Conservation (phyloP, 345 rosid species). For the Camelina neglecta region DNA sequence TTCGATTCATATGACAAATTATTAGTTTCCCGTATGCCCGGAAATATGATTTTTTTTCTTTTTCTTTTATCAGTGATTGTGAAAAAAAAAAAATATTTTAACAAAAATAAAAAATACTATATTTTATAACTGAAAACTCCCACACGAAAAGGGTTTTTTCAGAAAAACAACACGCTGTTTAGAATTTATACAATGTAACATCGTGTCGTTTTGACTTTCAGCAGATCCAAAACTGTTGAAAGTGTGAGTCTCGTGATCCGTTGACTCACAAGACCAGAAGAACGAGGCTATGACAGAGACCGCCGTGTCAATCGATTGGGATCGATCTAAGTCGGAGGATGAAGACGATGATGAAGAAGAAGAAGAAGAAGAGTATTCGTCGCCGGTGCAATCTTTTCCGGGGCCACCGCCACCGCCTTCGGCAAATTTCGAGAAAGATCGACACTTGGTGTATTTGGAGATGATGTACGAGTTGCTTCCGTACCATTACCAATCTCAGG, state of each 20-base stretch:
- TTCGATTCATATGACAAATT: too few species aligned
- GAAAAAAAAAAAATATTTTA: too few species aligned
- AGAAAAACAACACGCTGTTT: constrained; percentile 24
- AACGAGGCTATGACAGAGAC: constrained; percentile 35
- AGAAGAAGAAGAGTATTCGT: constrained; percentile 43
- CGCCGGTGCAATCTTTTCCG: constrained; percentile 37
- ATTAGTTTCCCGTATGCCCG: too few species aligned
- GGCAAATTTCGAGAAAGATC: constrained; percentile 55
- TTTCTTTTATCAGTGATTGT: too few species aligned
- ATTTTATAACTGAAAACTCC: too few species aligned
- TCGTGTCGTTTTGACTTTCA: constrained; percentile 18
- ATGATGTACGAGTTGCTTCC: constrained; percentile 88
- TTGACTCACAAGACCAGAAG: constrained; percentile 18
- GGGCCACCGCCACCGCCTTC: constrained; percentile 28
- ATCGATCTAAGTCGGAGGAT: not conserved
- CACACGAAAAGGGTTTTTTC: not conserved
- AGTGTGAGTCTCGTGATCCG: constrained; percentile 24
- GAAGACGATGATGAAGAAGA: constrained; percentile 39
- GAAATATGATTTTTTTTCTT: too few species aligned
- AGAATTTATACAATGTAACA: not conserved
- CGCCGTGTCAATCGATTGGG: constrained; percentile 26
- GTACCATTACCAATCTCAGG: constrained; percentile 71
- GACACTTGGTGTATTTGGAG: constrained; percentile 64
- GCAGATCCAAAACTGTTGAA: constrained; percentile 20
- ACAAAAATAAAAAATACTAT: too few species aligned